These are phyloP conservation scores for Venturia pyrina DNA, from an alignment of 2,329 filamentous ascomycete species.

Conservation along the genomic window DNA sequence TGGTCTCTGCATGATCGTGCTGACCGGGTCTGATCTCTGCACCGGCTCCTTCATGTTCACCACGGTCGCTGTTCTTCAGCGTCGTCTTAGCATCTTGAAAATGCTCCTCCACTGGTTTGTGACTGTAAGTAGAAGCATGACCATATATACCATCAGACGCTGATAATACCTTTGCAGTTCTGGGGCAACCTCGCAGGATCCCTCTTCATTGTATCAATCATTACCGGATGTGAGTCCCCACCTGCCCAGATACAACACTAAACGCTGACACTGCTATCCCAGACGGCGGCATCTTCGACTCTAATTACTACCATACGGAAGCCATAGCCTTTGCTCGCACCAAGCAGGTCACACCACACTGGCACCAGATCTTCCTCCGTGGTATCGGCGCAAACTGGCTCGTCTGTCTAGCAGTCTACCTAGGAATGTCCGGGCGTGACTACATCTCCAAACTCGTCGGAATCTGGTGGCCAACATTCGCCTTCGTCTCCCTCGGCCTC, in stretches of 20 bases:
- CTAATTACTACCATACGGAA: conserved; percentile 16
- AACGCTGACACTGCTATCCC: conserved; percentile 10
- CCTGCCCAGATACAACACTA: not conserved
- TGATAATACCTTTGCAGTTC: conserved; percentile 20
- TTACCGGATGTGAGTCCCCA: conserved; percentile 34
- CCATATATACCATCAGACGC: not conserved
- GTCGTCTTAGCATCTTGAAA: conserved; percentile 23
- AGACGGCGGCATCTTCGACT: conserved; percentile 36
- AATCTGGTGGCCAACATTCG: conserved; percentile 22
- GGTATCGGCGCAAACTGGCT: conserved; percentile 20
- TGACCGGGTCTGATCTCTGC: conserved; percentile 40
- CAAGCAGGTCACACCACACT: conserved; percentile 17
- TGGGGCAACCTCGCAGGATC: conserved; percentile 40
- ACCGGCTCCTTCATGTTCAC: conserved; percentile 34
- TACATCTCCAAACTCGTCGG: conserved; percentile 19
- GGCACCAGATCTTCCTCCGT: conserved; percentile 18
- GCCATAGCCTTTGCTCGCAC: conserved; percentile 16
- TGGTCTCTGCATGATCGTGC: conserved; percentile 40
- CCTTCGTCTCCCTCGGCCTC: conserved; percentile 20
- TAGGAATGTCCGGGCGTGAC: conserved; percentile 18
- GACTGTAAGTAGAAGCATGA: conserved; percentile 17
- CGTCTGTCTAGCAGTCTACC: conserved; percentile 19
- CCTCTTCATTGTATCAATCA: conserved; percentile 38
- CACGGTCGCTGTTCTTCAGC: conserved; percentile 16
- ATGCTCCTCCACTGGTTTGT: conserved; percentile 35